Percentiles rank a stretch among this genome's conserved stretches.
Evolutionary conservation across 2,329 filamentous ascomycete species (phyloP).

Genomic region (Pseudogymnoascus sp.): DNA sequence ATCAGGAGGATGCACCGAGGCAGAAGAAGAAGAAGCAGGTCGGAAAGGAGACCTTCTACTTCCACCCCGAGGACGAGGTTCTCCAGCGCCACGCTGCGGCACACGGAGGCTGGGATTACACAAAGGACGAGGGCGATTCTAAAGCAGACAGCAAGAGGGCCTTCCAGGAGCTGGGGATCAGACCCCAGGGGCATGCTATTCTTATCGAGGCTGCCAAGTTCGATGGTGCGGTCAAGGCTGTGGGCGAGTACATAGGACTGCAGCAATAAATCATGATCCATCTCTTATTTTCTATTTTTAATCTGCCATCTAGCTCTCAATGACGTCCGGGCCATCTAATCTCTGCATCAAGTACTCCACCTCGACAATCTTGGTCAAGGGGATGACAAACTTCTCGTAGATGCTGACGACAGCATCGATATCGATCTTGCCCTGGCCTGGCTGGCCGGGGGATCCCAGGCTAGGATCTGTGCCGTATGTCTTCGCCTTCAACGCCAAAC

Average conservation of each 20-base stretch:
- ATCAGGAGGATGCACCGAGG: slow-evolving; percentile 54
- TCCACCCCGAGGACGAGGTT: slow-evolving; percentile 93
- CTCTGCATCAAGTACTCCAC: slow-evolving; percentile 97
- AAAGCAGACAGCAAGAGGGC: slow-evolving; percentile 86
- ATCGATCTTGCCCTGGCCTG: slow-evolving; percentile 72
- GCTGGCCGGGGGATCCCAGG: slow-evolving; percentile 40
- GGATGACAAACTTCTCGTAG: slow-evolving; percentile 91
- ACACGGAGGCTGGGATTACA: slow-evolving; percentile 66
- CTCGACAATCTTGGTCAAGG: slow-evolving; percentile 95
- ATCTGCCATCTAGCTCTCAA: slow-evolving; percentile 5
- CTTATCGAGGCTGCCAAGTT: slow-evolving; percentile 78
- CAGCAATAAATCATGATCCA: slow-evolving; percentile 33
- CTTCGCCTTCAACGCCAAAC: slow-evolving; percentile 78
- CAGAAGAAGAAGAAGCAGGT: slow-evolving; percentile 61
- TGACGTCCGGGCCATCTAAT: slow-evolving; percentile 41
- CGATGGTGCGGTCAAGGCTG: slow-evolving; percentile 64
- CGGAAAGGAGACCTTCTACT: slow-evolving; percentile 67
- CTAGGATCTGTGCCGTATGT: slow-evolving; percentile 91
- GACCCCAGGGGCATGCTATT: slow-evolving; percentile 75
- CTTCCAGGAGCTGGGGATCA: slow-evolving; percentile 89
- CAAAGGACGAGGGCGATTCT: slow-evolving; percentile 68
- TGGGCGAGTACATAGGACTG: slow-evolving; percentile 65
- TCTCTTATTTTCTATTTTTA: slow-evolving; percentile 12
- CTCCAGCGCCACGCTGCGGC: slow-evolving; percentile 69
- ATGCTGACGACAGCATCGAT: slow-evolving; percentile 83